These are phyloP conservation scores for Trichoderma afroharzianum DNA, from an alignment of 2,329 filamentous ascomycete genomes.

Conservation along the genomic window DNA sequence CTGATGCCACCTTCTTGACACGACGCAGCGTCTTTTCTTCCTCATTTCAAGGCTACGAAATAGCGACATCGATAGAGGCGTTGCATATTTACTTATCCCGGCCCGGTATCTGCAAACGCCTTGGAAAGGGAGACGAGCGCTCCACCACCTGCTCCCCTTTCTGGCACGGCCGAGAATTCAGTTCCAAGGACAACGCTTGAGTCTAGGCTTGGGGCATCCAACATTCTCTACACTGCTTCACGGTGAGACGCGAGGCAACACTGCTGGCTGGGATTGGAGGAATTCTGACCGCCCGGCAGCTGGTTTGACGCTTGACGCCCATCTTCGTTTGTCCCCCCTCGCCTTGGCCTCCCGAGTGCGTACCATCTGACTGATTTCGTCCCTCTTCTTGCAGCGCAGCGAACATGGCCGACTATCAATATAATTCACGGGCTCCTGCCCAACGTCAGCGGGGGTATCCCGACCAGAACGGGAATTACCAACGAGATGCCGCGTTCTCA, in stretches of 20 bases:
- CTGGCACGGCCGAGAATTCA: neutral
- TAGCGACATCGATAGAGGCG: neutral
- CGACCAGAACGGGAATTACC: slow-evolving; percentile 50
- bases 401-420: slow-evolving; percentile 58
- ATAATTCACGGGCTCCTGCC: slow-evolving; percentile 48
- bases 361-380: slow-evolving; percentile 17
- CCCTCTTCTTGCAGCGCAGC: neutral
- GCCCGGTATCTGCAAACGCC: neutral
- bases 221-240: slow-evolving; percentile 25
- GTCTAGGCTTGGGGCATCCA: neutral
- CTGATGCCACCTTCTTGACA: slow-evolving; percentile 17
- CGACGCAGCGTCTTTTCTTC: neutral
- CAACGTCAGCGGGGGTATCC: slow-evolving; percentile 48
- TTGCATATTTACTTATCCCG: neutral
- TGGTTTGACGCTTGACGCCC: slow-evolving; percentile 25
- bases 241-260: slow-evolving; percentile 33
- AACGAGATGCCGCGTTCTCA: slow-evolving; percentile 91
- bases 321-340: slow-evolving; percentile 23
- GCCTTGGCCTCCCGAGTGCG: neutral
- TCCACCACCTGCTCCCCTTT: slow-evolving; percentile 6
- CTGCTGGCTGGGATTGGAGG: slow-evolving; percentile 22
- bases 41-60: neutral
- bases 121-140: slow-evolving; percentile 7
- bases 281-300: neutral
- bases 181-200: neutral